A percentile compares a stretch with the other conserved stretches of the same genome.
These are phyloP conservation scores for Tylopilus sp. DNA, from an alignment of 1,284 basidiomycete species.

Conservation along the genomic window DNA sequence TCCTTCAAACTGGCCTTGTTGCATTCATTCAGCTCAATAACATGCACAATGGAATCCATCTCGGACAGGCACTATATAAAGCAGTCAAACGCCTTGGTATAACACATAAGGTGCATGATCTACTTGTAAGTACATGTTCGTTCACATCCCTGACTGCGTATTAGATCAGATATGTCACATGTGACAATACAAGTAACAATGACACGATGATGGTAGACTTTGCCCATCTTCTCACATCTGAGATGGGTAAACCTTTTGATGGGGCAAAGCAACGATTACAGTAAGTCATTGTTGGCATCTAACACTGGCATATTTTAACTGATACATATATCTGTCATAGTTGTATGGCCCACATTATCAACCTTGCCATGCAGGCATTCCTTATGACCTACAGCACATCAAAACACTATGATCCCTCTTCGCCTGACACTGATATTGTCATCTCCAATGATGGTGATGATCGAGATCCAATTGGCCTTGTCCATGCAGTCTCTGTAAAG, in stretches of 20 bases:
- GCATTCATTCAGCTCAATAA: constrained; percentile 6
- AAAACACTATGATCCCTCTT: constrained; percentile 1
- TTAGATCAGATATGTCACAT: constrained; percentile 3
- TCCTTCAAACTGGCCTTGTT: background rate
- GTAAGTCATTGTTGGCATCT: too few relatives aligned
- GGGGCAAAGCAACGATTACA: too few relatives aligned
- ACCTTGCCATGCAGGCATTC: background rate
- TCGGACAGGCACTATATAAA: constrained; percentile 12
- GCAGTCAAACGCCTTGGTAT: background rate
- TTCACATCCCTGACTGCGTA: background rate
- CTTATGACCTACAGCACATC: background rate
- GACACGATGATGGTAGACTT: constrained; percentile 7
- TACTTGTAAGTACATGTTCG: background rate
- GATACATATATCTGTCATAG: too few relatives aligned
- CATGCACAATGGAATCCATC: background rate
- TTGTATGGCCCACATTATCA: background rate
- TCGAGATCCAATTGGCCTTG: constrained; percentile 20
- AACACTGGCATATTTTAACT: too few relatives aligned
- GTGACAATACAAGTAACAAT: constrained; percentile 8
- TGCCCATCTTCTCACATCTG: background rate
- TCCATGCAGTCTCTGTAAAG: constrained; percentile 17
- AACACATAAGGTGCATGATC: background rate
- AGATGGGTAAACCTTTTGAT: background rate
- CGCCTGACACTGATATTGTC: background rate
- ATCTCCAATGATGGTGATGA: background rate